Base-by-base conservation (phyloP, 805 yeast species). In the Barnettozyma vustinii region DNA sequence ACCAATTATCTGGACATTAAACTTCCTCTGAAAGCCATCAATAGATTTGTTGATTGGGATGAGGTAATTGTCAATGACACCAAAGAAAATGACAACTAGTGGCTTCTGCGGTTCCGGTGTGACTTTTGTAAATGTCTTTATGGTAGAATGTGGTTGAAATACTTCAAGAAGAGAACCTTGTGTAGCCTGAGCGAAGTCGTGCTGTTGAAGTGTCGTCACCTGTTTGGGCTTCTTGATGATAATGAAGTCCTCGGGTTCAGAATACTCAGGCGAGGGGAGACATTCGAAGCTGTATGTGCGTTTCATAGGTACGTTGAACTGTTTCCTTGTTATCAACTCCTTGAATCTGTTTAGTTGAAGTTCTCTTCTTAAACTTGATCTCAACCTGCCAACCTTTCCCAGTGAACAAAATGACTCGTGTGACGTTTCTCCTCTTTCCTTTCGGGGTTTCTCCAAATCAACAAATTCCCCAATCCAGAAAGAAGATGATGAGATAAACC, bases 81-180 rank as follows among this genome's bases (percentile, higher is more conserved):
- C 64, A 44, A 56, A 60, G 44, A 60, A 60, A n/a, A 60, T 48
- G 7, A 60, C 47, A 1, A 60, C 50, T 3, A 59, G 36, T 1
- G 49, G 41, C n/a, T 49, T 53, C 4, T 52, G 50, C 1, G 33
- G 39, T 2, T n/a, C 15, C 2, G 44, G 20, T 26, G 48, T 19
- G 5, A 45, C 45, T 33, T 51, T 54, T n/a, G 25, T 36, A 13
- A 43, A 39, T 1, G 37, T 40, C 4, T 33, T 40, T 0, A 40
- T 41, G 3, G 40, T 25, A 5, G 36, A 30, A 5, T 42, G 32
- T 13, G 54, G 43, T 2, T 39, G 27, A 18, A 56, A 37, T 16
- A 52, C 46, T 19, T 56, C 55, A 1, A 56, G 47, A 8, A 52
- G 2, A 2, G 46, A 25, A 27, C 54, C 57, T 4, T 55, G 53